Conservation (phyloP, 73 alveolate genomes). For the Stentor roeselii region DNA sequence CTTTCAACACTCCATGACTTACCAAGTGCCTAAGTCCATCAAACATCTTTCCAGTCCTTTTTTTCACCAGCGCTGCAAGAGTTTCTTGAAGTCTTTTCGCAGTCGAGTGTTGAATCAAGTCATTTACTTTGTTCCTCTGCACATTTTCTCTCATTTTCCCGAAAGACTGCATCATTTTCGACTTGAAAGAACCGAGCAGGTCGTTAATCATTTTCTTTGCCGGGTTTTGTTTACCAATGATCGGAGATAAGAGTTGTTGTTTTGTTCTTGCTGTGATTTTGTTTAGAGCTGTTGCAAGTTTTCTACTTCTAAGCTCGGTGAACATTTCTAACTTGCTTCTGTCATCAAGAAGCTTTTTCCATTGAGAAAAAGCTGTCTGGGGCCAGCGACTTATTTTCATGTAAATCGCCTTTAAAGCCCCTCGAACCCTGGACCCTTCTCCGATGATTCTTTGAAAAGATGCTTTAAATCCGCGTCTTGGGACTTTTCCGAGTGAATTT, state of each 20-base stretch:
- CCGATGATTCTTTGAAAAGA: background rate
- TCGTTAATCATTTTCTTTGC: background rate
- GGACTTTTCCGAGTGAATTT: background rate
- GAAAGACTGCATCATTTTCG: background rate
- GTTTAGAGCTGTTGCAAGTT: background rate
- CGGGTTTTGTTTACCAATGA: background rate
- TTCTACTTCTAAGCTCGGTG: background rate
- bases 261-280: background rate
- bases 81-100: too few species aligned
- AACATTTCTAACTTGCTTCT: background rate
- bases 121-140: too few species aligned
- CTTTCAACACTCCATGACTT: too few species aligned
- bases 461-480: background rate
- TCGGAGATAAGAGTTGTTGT: background rate
- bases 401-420: background rate
- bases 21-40: too few species aligned
- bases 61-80: too few species aligned
- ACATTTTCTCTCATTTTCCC: background rate
- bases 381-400: background rate
- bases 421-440: background rate
- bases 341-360: background rate
- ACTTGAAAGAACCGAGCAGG: background rate
- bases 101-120: too few species aligned
- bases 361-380: background rate
- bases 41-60: too few species aligned